A percentile compares a stretch with the other conserved stretches of the same genome.
phyloP scores from a whole-genome alignment of 2,329 filamentous ascomycete genomes.

The Hirsutella rhossiliensis region DNA sequence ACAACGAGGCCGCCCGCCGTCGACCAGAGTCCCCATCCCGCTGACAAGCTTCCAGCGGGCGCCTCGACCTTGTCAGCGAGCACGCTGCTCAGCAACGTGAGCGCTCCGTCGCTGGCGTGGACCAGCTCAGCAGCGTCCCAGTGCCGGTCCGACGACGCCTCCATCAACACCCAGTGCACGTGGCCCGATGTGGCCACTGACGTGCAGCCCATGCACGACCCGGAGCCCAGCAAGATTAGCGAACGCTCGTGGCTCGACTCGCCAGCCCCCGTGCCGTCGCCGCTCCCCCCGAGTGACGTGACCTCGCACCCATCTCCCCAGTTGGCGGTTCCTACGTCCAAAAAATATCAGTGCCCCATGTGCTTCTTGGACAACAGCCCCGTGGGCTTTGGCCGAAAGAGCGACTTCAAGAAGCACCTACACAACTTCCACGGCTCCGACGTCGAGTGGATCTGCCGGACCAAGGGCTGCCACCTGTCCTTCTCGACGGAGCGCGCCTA shows the following conservation, averaged over 20 bases:
- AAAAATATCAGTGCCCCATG: conserved; percentile 33
- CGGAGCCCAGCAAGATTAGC: conserved; percentile 19
- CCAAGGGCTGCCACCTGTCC: conserved; percentile 26
- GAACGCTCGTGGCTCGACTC: conserved; percentile 29
- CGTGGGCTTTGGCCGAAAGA: conserved; percentile 33
- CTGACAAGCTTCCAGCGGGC: conserved; percentile 16
- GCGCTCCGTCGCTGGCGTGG: conserved; percentile 28
- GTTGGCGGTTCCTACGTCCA: conserved; percentile 23
- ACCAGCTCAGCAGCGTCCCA: conserved; percentile 28
- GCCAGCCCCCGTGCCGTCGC: conserved; percentile 23
- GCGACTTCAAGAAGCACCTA: conserved; percentile 36
- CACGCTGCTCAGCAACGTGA: conserved; percentile 27
- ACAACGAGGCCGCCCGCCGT: too few relatives aligned
- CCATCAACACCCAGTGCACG: conserved; percentile 25
- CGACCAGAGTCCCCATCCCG: background rate
- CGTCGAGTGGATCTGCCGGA: conserved; percentile 29
- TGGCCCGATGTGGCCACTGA: conserved; percentile 23
- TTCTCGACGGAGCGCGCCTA: conserved; percentile 33
- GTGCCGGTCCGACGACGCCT: conserved; percentile 25
- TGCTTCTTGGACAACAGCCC: conserved; percentile 32
- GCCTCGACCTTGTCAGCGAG: conserved; percentile 26
- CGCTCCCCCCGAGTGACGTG: conserved; percentile 17
- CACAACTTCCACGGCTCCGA: conserved; percentile 33
- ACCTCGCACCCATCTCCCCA: conserved; percentile 24
- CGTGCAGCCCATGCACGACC: conserved; percentile 20